Conservation (phyloP, 2,329 filamentous ascomycete species). For the Xylariaceae sp. region DNA sequence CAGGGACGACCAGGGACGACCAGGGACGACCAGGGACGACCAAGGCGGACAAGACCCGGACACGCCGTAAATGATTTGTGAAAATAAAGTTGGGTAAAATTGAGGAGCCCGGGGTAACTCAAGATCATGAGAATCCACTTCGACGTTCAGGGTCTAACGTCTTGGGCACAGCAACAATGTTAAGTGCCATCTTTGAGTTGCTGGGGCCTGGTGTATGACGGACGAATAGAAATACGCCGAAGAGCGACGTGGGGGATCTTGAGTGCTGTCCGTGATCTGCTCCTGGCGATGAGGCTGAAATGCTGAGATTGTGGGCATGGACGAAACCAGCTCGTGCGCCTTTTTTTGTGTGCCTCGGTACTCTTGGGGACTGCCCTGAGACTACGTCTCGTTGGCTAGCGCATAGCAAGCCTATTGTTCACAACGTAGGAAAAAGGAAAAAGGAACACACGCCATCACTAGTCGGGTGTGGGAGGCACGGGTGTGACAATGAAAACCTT, state of each 20-base stretch:
- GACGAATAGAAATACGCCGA: neutral
- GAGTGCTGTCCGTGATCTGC: conserved; percentile 9
- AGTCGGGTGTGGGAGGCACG: no score
- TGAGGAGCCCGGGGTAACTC: conserved; percentile 1
- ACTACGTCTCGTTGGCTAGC: neutral
- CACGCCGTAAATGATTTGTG: no score
- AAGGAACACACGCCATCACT: no score
- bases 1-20: no score
- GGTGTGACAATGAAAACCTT: neutral
- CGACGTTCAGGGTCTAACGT: neutral
- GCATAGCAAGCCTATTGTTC: neutral
- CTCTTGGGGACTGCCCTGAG: conserved; percentile 10
- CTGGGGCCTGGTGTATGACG: conserved; percentile 10
- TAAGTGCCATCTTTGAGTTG: neutral
- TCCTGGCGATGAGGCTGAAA: conserved; percentile 27
- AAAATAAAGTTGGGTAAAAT: conserved; percentile 10
- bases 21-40: no score
- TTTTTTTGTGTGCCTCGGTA: conserved; percentile 15
- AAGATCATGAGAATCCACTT: conserved; percentile 7
- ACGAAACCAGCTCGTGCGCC: neutral
- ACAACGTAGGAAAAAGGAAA: neutral
- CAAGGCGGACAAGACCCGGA: no score
- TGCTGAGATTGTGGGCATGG: conserved; percentile 17
- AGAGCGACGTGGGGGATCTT: conserved; percentile 21
- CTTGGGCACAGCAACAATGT: neutral